Evolutionary conservation across 805 yeast genomes (phyloP), one percentile per base, ranked within the genome.

Genomic region (Saccharomyces cerevisiae): DNA sequence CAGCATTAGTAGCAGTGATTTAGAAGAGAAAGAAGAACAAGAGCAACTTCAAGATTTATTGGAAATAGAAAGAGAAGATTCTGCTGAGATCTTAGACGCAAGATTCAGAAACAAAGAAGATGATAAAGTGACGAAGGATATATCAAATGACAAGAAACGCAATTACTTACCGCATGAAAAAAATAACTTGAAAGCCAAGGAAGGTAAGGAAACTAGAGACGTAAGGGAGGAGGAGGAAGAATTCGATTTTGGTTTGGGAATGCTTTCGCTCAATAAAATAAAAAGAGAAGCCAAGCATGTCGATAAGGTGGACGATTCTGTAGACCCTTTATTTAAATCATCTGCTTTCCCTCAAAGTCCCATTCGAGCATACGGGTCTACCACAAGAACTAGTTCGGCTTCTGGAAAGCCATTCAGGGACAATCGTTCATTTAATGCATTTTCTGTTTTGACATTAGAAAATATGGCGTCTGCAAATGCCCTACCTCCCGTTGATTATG

Each of bases 401-500:
- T 36, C 43, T 17, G 43, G 43, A 36, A 36, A 36, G 43, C 43
- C 43, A 6, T 17, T 17, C 8, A 61, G 55, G 41, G 56, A 60
- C 29, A 61, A 8, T 36, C 43, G 43, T 17, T 10, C 43, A 3
- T 36, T 36, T 17, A 36, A 36, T 47, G 53, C 46, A 22, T 22
- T 32, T 14, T n/a, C 46, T 46, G 30, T 24, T 21, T 14, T 46
- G 3, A 81, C 86, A 1, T 69, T 85, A 48, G 87, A 82, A 60
- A 79, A 77, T 48, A 63, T 84, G 53, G 80, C 84, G 0, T 76
- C 82, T 0, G 80, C 84, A 1, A 72, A 76, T 51, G 73, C 85
- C 0, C 77, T 81, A 2, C 75, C 81, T 13, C 83, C 89, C 4
- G 73, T 79, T 13, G 83, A 80, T 55, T 69, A 72, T 47, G 72